Percentiles rank a stretch among this genome's conserved stretches.
Conservation (phyloP, 257 asterid species). For the Nicotiana benthamiana region DNA sequence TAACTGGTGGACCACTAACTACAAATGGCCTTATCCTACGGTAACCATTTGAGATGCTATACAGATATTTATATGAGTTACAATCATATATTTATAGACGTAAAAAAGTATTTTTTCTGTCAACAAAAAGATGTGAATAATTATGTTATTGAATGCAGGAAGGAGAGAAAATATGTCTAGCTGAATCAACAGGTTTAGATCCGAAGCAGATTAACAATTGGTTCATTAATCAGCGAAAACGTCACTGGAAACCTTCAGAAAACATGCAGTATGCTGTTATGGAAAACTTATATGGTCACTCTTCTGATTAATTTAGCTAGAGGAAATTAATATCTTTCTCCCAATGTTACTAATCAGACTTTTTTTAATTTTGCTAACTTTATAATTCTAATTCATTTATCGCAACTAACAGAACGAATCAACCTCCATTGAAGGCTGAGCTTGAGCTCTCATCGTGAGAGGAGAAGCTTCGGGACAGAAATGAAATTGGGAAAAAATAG, state of each 20-base stretch:
- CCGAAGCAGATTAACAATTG: slow-evolving; percentile 7
- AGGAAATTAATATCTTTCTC: neutral
- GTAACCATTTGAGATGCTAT: neutral
- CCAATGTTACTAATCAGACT: neutral
- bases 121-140: too few relatives aligned
- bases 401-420: too few relatives aligned
- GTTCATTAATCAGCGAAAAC: slow-evolving; percentile 4
- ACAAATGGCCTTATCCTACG: slow-evolving; percentile 18
- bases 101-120: too few relatives aligned
- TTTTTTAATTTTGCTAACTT: neutral
- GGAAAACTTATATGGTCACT: neutral
- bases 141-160: neutral
- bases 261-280: neutral
- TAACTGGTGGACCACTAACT: slow-evolving; percentile 12
- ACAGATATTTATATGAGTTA: too few relatives aligned
- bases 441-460: too few relatives aligned
- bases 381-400: too few relatives aligned
- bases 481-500: too few relatives aligned
- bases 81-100: too few relatives aligned
- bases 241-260: slow-evolving; percentile 5
- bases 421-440: too few relatives aligned
- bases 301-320: neutral
- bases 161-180: neutral
- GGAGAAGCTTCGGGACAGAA: too few relatives aligned
- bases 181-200: slow-evolving; percentile 7